Base-by-base conservation (phyloP, 805 yeast genomes). In the Maudiozyma saulgeensis region DNA sequence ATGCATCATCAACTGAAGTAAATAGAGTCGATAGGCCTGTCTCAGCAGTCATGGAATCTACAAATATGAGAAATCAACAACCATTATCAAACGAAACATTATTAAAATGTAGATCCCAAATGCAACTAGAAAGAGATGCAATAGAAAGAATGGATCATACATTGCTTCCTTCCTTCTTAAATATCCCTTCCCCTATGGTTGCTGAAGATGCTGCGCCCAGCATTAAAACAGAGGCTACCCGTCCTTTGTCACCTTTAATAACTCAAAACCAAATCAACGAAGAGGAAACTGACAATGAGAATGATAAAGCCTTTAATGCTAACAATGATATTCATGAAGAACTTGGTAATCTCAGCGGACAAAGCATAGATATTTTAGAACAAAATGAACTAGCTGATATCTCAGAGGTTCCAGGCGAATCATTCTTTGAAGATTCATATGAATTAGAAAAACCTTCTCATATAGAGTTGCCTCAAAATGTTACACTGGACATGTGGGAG, bases 71-170 rank as follows among this genome's bases (percentile, higher is more conserved):
- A 11, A 15, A 35, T 13, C 21, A 16, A 16, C 47, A 45, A 3
- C 32, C 43, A 12, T 25, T 28, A 6, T 16, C 15, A 6, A 11
- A 47, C 2, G 32, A 37, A 21, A 28, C 32, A 7, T 19, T 41
- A 23, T 12, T 41, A 37, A 15, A 42, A 32, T 16, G 7, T 16
- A 42, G 53, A 11, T 58, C 56, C 9, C 54, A 55, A 34, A 42
- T 63, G 38, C 54, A 56, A 37, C 41, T 56, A 35, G 66, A 63
- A 51, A 62, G 56, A 47, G 49, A 54, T 41, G 67, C 68, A 2
- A 51, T 64, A 21, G 61, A 53, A 26, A 58, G 68, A 41, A 61
- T 62, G 16, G 60, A 65, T 44, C 61, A 60, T 49, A 60, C 63
- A 1, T 50, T 67, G 32, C 43, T 67, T 28, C 70, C 69, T 4